Evolutionary conservation across 169 alveolate genomes (phyloP), one percentile per base, ranked within the genome.

Genomic region (Plasmodium billcollinsi): DNA sequence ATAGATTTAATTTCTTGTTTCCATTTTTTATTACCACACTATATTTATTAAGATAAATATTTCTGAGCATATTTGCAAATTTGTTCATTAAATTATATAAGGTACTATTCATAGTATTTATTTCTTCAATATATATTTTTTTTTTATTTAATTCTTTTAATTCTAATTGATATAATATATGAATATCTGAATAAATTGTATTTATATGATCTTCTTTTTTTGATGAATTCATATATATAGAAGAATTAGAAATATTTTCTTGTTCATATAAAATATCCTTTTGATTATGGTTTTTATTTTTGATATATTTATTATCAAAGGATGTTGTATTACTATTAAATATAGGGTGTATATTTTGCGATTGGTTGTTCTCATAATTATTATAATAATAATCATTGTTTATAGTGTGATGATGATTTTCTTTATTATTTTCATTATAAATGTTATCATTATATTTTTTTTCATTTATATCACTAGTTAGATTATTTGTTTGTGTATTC

Each of bases 11-110:
- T 8, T 61, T 56, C 33, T 80, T 80, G 54, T 80, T 66, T 49
- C 90, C 90, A 49, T 69, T 80, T 52, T 54, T 66, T 21, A 80
- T 50, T n/a, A 59, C 26, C 15, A 80, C 47, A 71, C 52, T 80
- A 62, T 80, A 80, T 69, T 80, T 80, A 33, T 80, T 80, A 18
- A 54, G 70, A 33, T 80, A 80, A 11, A 80, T 59, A 69, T 80
- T 80, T 67, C 70, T 61, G n/a, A 80, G 58, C 54, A 80, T 80
- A 29, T 67, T 80, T 26, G 90, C 63, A 14, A 80, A 54, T 29
- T 18, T 69, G 45, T 80, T 26, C 15, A 52, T 14, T 26, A 67
- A 67, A 47, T 12, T 80, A 80, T 67, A 80, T 80, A 80, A 61
- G 18, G 61, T 52, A 49, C 54, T 58, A 15, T 52, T 69, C 12